These are phyloP conservation scores for Cinnamomum micranthum DNA, from an alignment of 164 flowering plant genomes.

Conservation along the genomic window DNA sequence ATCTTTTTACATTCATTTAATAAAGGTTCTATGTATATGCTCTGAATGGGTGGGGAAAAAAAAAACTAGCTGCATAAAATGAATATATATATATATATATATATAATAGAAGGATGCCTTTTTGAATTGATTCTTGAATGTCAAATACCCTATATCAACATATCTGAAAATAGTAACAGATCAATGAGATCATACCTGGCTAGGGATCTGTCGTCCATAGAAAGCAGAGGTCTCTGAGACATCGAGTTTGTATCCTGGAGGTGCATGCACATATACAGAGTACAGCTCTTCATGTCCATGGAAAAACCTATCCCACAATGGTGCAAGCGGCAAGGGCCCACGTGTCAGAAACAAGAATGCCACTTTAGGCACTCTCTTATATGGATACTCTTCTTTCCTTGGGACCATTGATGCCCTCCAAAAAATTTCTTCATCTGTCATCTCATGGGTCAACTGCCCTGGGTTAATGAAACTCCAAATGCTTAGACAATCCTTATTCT, in stretches of 20 bases:
- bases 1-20: too few relatives aligned
- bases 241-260: constrained; percentile 32
- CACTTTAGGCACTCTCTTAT: constrained; percentile 29
- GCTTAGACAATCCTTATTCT: constrained; percentile 18
- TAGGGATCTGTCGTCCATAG: constrained; percentile 47
- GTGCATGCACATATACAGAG: constrained; percentile 43
- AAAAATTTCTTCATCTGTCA: constrained; percentile 31
- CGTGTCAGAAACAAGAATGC: constrained; percentile 37
- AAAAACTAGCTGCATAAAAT: too few relatives aligned
- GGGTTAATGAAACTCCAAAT: constrained; percentile 20
- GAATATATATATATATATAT: too few relatives aligned
- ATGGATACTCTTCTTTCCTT: constrained; percentile 23
- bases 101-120: not conserved
- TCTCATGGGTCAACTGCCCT: constrained; percentile 17
- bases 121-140: not conserved
- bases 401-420: constrained; percentile 43
- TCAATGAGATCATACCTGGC: constrained; percentile 30
- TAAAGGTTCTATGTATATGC: not conserved
- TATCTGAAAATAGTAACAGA: not conserved
- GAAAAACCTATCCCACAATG: constrained; percentile 48
- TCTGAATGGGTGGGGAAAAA: too few relatives aligned
- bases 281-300: constrained; percentile 33
- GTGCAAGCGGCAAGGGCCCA: constrained; percentile 40
- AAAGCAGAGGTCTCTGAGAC: constrained; percentile 36
- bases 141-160: not conserved